A percentile compares a stretch with the other conserved stretches of the same genome.
Evolutionary conservation across 371 early-diverging fungal species (phyloP).

Genomic region (Mortierella sp.): DNA sequence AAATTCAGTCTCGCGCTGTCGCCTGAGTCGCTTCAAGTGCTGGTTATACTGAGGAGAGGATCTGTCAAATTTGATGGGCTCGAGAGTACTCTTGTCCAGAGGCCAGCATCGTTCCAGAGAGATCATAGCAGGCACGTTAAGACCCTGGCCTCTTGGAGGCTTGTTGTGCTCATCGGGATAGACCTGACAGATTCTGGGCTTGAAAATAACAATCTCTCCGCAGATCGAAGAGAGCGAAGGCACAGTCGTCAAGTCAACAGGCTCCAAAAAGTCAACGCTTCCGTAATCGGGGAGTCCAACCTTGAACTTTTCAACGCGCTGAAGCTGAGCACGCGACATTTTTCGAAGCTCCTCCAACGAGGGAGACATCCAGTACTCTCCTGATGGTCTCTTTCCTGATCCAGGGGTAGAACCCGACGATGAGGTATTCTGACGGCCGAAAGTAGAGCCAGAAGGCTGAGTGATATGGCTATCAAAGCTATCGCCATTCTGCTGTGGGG

Average conservation of each 20-base stretch:
- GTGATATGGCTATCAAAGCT: not conserved
- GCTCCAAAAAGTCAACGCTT: slow-evolving; percentile 75
- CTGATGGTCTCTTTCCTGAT: slow-evolving; percentile 21
- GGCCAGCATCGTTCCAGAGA: slow-evolving; percentile 85
- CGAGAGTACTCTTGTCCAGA: slow-evolving; percentile 77
- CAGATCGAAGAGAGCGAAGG: slow-evolving; percentile 78
- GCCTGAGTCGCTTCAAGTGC: slow-evolving; percentile 76
- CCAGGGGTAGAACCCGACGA: slow-evolving; percentile 6
- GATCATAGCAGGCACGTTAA: slow-evolving; percentile 91
- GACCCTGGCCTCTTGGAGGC: slow-evolving; percentile 83
- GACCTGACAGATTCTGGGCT: slow-evolving; percentile 74
- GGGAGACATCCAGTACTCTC: slow-evolving; percentile 75
- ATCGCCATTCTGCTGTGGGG: too few species aligned
- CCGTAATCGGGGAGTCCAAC: slow-evolving; percentile 81
- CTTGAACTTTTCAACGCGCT: slow-evolving; percentile 75
- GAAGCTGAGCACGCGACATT: slow-evolving; percentile 78
- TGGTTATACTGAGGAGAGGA: slow-evolving; percentile 74
- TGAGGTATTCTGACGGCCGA: slow-evolving; percentile 3
- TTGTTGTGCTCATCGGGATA: slow-evolving; percentile 85
- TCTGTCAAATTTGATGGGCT: slow-evolving; percentile 70
- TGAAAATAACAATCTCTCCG: slow-evolving; percentile 82
- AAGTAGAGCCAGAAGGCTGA: slow-evolving; percentile 8
- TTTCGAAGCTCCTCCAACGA: slow-evolving; percentile 61
- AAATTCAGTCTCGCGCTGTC: slow-evolving; percentile 78
- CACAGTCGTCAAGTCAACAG: slow-evolving; percentile 83